phyloP scores from a whole-genome alignment of 345 rosid genomes.

The Arabidopsis arenosa region DNA sequence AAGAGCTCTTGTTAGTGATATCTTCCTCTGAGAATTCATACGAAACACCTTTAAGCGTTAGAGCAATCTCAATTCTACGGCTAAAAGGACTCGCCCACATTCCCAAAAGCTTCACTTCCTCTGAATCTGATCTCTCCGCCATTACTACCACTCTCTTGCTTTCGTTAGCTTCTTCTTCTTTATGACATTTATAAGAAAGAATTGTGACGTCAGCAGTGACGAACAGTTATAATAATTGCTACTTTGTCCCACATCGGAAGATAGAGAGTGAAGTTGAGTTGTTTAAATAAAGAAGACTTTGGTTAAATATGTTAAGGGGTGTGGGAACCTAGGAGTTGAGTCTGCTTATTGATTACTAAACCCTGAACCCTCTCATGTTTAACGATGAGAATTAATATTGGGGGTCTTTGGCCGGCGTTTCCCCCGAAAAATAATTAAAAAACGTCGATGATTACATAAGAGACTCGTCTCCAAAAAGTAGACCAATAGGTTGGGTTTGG shows the following conservation, averaged over 20 bases:
- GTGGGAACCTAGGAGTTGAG: constrained; percentile 28
- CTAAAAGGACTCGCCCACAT: constrained; percentile 48
- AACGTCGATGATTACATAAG: constrained; percentile 32
- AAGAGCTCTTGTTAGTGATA: constrained; percentile 42
- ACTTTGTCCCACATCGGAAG: constrained; percentile 37
- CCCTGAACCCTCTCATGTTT: constrained; percentile 27
- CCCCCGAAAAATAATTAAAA: constrained; percentile 24
- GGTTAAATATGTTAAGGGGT: not conserved
- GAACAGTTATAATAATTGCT: constrained; percentile 4
- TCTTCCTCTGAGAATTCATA: constrained; percentile 47
- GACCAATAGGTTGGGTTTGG: constrained; percentile 24
- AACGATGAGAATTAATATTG: not conserved
- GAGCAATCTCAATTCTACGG: constrained; percentile 46
- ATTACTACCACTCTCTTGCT: constrained; percentile 2
- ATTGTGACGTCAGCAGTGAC: constrained; percentile 28
- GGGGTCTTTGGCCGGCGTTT: constrained; percentile 43
- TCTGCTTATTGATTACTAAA: constrained; percentile 24
- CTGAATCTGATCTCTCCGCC: constrained; percentile 36
- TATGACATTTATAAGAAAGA: not conserved
- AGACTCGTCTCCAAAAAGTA: constrained; percentile 9
- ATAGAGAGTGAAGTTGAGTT: not conserved
- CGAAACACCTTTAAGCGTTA: constrained; percentile 47
- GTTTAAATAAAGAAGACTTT: not conserved
- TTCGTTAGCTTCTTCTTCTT: not conserved
- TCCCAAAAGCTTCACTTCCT: constrained; percentile 52